Percentiles rank a stretch among this genome's conserved stretches.
These are phyloP conservation scores for Lepidium campestre DNA, from an alignment of 441 rosid genomes.

Conservation along the genomic window DNA sequence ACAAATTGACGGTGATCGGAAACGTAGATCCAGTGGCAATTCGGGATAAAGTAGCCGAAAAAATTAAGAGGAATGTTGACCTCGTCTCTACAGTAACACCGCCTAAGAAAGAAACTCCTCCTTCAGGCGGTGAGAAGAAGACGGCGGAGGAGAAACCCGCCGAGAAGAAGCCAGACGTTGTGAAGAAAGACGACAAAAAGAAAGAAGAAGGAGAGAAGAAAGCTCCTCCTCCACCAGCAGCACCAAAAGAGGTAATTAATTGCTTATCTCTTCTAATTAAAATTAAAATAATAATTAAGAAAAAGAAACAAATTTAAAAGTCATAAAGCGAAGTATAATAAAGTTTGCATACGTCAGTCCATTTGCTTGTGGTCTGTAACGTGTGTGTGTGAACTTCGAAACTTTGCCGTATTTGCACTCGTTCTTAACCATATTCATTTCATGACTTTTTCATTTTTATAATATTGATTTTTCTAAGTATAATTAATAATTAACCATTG, in stretches of 20 bases:
- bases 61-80: conserved; percentile 61
- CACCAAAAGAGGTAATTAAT: conserved; percentile 60
- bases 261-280: neutral
- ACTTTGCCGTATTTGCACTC: conserved; percentile 19
- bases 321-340: neutral
- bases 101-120: conserved; percentile 49
- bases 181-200: conserved; percentile 39
- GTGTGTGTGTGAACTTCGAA: conserved; percentile 25
- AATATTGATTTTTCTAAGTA: neutral
- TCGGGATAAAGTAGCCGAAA: conserved; percentile 49
- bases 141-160: conserved; percentile 32
- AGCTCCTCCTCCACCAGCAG: conserved; percentile 37
- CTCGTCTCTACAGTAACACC: conserved; percentile 56
- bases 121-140: conserved; percentile 30
- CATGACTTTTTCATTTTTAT: neutral
- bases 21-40: conserved; percentile 59
- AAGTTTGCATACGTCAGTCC: conserved; percentile 22
- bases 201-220: conserved; percentile 52
- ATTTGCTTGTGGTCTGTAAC: conserved; percentile 22
- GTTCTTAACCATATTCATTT: neutral
- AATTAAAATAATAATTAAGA: neutral
- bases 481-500: neutral
- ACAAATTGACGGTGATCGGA: conserved; percentile 75
- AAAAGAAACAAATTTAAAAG: neutral
- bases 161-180: conserved; percentile 36